Conservation (phyloP, 441 rosid species). For the Gossypium gossypioides region DNA sequence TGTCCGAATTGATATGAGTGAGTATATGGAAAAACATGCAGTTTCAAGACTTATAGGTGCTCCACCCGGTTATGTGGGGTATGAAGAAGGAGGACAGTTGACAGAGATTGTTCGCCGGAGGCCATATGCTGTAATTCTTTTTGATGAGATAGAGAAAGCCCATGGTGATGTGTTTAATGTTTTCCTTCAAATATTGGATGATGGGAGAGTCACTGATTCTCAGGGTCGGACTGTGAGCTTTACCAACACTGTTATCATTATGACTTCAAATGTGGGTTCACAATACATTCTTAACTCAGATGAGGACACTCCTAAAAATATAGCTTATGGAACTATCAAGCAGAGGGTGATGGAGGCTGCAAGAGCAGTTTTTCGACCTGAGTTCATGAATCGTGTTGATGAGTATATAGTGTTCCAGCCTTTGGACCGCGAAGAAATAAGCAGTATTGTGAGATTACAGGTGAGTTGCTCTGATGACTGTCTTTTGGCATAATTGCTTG, state of each 20-base stretch:
- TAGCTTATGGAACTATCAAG: slow-evolving; percentile 67
- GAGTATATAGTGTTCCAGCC: slow-evolving; percentile 98
- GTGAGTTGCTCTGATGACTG: slow-evolving; percentile 28
- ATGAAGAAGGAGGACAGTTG: slow-evolving; percentile 95
- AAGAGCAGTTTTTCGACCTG: slow-evolving; percentile 84
- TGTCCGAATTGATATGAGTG: slow-evolving; percentile 95
- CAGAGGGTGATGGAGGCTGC: slow-evolving; percentile 90
- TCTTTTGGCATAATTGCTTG: not conserved
- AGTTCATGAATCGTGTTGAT: slow-evolving; percentile 93
- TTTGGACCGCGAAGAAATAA: slow-evolving; percentile 68
- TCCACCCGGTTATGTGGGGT: slow-evolving; percentile 96
- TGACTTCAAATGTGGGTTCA: slow-evolving; percentile 98
- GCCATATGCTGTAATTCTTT: slow-evolving; percentile 87
- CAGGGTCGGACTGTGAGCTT: slow-evolving; percentile 90
- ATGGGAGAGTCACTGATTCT: slow-evolving; percentile 93
- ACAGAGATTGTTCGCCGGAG: slow-evolving; percentile 88
- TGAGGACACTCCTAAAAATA: slow-evolving; percentile 47
- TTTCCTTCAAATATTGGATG: slow-evolving; percentile 92
- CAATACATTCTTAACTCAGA: slow-evolving; percentile 66
- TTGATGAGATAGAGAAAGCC: slow-evolving; percentile 98
- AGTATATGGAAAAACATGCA: slow-evolving; percentile 97
- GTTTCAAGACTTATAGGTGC: slow-evolving; percentile 93
- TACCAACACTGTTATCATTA: slow-evolving; percentile 82
- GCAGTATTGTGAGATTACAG: slow-evolving; percentile 77
- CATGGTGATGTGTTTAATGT: slow-evolving; percentile 85